phyloP scores from a whole-genome alignment of 2,329 filamentous ascomycete genomes.

The Trichoderma atroviride region DNA sequence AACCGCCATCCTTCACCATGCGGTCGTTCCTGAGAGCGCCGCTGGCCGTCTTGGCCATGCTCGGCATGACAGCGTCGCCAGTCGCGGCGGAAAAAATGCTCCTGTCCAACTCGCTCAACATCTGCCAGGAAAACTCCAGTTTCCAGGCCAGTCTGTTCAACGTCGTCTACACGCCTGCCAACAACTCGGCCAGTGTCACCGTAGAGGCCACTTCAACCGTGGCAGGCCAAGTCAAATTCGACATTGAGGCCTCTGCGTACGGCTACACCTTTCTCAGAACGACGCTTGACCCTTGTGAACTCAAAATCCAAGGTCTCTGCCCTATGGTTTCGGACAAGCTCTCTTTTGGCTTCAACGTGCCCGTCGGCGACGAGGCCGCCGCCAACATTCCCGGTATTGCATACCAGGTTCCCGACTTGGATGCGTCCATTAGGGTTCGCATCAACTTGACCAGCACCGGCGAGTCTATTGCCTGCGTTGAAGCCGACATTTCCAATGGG shows the following conservation, averaged over 20 bases:
- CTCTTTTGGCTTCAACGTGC: constrained; percentile 70
- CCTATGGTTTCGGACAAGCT: constrained; percentile 88
- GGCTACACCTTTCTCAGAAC: constrained; percentile 72
- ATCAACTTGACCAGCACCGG: constrained; percentile 70
- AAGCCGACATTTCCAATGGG: constrained; percentile 85
- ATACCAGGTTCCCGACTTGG: constrained; percentile 87
- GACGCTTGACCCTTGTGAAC: constrained; percentile 74
- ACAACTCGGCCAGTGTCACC: constrained; percentile 71
- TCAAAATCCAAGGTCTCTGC: constrained; percentile 74
- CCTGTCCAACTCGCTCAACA: constrained; percentile 79
- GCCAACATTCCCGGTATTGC: constrained; percentile 79
- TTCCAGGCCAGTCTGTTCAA: constrained; percentile 91
- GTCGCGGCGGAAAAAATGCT: constrained; percentile 65
- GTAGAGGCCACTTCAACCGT: constrained; percentile 82
- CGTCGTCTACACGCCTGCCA: constrained; percentile 75
- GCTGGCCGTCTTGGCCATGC: constrained; percentile 49
- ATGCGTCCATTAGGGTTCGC: constrained; percentile 79
- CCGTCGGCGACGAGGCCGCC: constrained; percentile 55
- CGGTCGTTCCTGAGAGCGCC: constrained; percentile 50
- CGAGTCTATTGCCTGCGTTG: constrained; percentile 77
- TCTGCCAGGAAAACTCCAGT: constrained; percentile 80
- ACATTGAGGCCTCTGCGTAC: constrained; percentile 77
- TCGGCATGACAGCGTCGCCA: constrained; percentile 49
- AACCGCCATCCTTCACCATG: constrained; percentile 43
- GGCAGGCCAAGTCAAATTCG: constrained; percentile 77